phyloP scores from a whole-genome alignment of 371 early-diverging fungal species.

The Mitosporidium daphniae region DNA sequence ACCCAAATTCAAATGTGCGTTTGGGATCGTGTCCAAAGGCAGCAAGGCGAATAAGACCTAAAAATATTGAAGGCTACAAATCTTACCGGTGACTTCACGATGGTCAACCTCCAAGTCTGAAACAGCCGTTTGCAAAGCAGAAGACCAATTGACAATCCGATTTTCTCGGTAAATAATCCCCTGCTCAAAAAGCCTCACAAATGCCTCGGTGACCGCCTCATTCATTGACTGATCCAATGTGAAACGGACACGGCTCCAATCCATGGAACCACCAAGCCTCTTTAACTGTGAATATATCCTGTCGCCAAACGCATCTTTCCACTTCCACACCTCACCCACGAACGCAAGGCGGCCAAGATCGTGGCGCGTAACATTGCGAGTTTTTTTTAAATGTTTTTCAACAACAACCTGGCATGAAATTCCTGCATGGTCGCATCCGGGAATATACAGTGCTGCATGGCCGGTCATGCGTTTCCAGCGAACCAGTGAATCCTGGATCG shows the following conservation, averaged over 20 bases:
- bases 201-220: constrained; percentile 65
- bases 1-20: constrained; percentile 86
- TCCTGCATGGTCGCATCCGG: constrained; percentile 97
- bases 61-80: too few species aligned
- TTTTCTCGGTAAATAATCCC: constrained; percentile 85
- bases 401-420: constrained; percentile 95
- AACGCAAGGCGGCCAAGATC: constrained; percentile 73
- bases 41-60: constrained; percentile 30
- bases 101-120: constrained; percentile 71
- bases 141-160: constrained; percentile 95
- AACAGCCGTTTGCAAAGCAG: constrained; percentile 68
- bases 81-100: too few species aligned
- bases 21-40: constrained; percentile 59
- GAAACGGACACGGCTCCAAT: constrained; percentile 68
- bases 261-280: constrained; percentile 64
- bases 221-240: constrained; percentile 62
- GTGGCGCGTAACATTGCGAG: constrained; percentile 39
- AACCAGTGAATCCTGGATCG: constrained; percentile 82
- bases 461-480: constrained; percentile 95
- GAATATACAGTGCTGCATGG: constrained; percentile 62
- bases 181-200: constrained; percentile 69
- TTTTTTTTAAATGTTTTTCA: constrained; percentile 60
- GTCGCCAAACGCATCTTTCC: constrained; percentile 59
- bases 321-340: constrained; percentile 59
- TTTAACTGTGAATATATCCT: constrained; percentile 61